Evolutionary conservation across 768 basidiomycete genomes (phyloP).

Genomic region (Leccinum broughii): DNA sequence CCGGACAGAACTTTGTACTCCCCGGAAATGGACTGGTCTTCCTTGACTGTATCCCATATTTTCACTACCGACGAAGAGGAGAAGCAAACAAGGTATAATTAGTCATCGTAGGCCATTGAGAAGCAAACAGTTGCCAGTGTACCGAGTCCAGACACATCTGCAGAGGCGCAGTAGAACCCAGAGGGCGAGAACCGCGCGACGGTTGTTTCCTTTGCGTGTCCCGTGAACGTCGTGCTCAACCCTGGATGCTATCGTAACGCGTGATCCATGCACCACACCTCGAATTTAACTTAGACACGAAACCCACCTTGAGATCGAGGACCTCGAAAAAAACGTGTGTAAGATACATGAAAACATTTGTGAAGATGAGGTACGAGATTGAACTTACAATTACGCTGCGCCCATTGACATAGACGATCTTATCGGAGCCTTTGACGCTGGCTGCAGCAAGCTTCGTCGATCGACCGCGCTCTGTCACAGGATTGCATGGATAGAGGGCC

Average conservation of each 20-base stretch:
- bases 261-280: background rate
- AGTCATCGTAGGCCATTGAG: background rate
- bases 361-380: background rate
- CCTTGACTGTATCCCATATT: conserved; percentile 91
- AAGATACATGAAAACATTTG: background rate
- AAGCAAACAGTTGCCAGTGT: conserved; percentile 14
- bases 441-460: conserved; percentile 71
- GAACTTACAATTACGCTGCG: conserved; percentile 80
- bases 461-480: conserved; percentile 62
- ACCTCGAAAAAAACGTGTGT: conserved; percentile 53
- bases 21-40: conserved; percentile 78
- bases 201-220: conserved; percentile 81
- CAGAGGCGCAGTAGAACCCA: conserved; percentile 95
- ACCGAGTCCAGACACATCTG: conserved; percentile 82
- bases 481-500: conserved; percentile 66
- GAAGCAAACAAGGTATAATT: background rate
- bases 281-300: background rate
- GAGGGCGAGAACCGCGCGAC: conserved; percentile 92
- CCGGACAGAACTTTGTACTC: conserved; percentile 78
- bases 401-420: conserved; percentile 84
- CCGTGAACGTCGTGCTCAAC: conserved; percentile 64
- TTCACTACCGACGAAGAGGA: conserved; percentile 50
- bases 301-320: conserved; percentile 75
- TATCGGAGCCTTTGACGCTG: conserved; percentile 54
- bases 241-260: conserved; percentile 55